Base-by-base conservation (phyloP, 2,329 filamentous ascomycete species). In the Ploettnerulaceae sp. region DNA sequence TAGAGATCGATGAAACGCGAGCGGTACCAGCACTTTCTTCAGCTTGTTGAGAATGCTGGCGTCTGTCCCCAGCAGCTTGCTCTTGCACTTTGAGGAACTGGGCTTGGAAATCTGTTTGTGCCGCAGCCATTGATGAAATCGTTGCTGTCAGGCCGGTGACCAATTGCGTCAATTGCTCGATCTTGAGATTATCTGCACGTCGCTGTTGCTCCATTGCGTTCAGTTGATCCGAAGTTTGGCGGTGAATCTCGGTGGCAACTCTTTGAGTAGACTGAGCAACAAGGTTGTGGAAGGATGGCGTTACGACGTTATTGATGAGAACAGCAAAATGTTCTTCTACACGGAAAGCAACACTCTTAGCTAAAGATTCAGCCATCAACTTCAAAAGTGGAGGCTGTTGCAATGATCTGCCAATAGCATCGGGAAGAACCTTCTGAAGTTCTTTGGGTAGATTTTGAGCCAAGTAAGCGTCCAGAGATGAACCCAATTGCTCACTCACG, bases 311-410 rank as follows among this genome's bases (percentile, higher is more conserved):
- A 32, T 79, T 74, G 28, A 91, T 66, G 7, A 77, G 71, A 26
- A 73, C 71, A 11, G 76, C 67, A 38, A 94, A 73, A 47, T 86
- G 82, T 45, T 79, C 74, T 59, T 95, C 85, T 21, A 95, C 73
- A 45, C 78, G 80, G 33, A 77, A 69, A 4, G 78, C 71, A 22
- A 95, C 75, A 38, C 77, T 80, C 54, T 79, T 77, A 2, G 81
- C 73, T 25, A 95, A 76, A 40, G 81, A 77, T 43, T 94, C 87
- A 3, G 84, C 77, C 45, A 96, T 79, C 5, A 76, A 70, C 59
- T 84, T 84, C 53, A 88, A 71, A 29, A 93, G 72, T 38, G 90
- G 83, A 8, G 82, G 81, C 54, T 84, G 85, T 61, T 87, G 82
- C 43, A 96, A 66, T 17, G 85, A 79, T 54, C 80, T 77, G 36